phyloP scores from a whole-genome alignment of 2,329 filamentous ascomycete species.

The Aspergillus piperis region DNA sequence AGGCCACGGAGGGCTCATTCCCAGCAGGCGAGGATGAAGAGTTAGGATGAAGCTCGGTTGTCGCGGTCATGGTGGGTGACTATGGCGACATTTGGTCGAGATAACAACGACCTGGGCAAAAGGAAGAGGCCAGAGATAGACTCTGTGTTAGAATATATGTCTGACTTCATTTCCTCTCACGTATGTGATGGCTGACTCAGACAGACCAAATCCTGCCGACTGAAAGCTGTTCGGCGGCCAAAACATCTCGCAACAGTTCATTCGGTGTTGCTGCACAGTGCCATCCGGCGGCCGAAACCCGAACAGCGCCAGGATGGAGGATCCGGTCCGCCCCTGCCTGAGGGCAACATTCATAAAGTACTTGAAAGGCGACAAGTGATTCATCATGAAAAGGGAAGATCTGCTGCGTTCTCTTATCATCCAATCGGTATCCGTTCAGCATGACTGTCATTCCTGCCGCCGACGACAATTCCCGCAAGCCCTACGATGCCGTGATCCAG shows the following conservation, averaged over 20 bases:
- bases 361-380: too few relatives aligned
- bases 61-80: neutral
- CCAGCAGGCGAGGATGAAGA: neutral
- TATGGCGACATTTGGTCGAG: neutral
- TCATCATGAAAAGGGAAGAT: too few relatives aligned
- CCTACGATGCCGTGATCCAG: slow-evolving; percentile 14
- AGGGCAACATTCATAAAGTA: too few relatives aligned
- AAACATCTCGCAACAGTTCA: neutral
- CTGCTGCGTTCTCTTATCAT: neutral
- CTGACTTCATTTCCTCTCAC: neutral
- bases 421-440: neutral
- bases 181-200: neutral
- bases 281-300: neutral
- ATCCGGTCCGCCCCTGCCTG: neutral
- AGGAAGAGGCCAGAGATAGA: neutral
- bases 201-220: neutral
- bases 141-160: neutral
- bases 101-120: neutral
- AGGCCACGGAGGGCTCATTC: neutral
- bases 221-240: neutral
- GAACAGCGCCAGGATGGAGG: neutral
- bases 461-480: neutral
- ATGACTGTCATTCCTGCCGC: slow-evolving; percentile 1
- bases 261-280: neutral
- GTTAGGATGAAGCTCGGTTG: neutral